A percentile compares a stretch with the other conserved stretches of the same genome.
Conservation (phyloP, 2,329 filamentous ascomycete genomes). For the Xylaria sp. region DNA sequence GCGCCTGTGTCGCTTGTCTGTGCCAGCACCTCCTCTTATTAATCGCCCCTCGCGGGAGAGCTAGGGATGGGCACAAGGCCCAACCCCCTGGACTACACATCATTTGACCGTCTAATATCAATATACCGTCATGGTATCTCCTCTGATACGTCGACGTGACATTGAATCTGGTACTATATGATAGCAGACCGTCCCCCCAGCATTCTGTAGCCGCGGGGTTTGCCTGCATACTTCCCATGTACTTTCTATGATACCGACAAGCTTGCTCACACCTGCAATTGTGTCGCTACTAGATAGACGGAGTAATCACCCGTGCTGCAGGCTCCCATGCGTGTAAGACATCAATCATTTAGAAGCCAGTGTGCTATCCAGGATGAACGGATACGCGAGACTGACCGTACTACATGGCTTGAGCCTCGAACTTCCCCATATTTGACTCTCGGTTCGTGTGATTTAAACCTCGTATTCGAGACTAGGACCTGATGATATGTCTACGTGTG, state of each 20-base stretch:
- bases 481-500: not conserved
- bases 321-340: constrained; percentile 12
- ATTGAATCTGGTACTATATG: not conserved
- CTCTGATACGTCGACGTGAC: not conserved
- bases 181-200: constrained; percentile 3
- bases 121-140: constrained; percentile 11
- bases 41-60: constrained; percentile 14
- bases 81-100: constrained; percentile 13
- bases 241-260: constrained; percentile 8
- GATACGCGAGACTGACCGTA: constrained; percentile 14
- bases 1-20: constrained; percentile 29
- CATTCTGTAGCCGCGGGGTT: constrained; percentile 21
- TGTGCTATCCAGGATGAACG: not conserved
- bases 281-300: constrained; percentile 7
- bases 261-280: constrained; percentile 6
- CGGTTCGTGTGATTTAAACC: not conserved
- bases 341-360: not conserved
- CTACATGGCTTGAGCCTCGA: constrained; percentile 12
- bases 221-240: constrained; percentile 5
- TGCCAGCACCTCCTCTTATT: constrained; percentile 16
- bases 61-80: constrained; percentile 18
- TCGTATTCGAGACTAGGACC: constrained; percentile 3
- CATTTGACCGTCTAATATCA: constrained; percentile 20
- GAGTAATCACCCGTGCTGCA: constrained; percentile 20
- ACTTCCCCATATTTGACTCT: not conserved